A percentile compares a stretch with the other conserved stretches of the same genome.
Evolutionary conservation across 2,329 filamentous ascomycete species (phyloP).

Genomic region (Penicillium polonicum): DNA sequence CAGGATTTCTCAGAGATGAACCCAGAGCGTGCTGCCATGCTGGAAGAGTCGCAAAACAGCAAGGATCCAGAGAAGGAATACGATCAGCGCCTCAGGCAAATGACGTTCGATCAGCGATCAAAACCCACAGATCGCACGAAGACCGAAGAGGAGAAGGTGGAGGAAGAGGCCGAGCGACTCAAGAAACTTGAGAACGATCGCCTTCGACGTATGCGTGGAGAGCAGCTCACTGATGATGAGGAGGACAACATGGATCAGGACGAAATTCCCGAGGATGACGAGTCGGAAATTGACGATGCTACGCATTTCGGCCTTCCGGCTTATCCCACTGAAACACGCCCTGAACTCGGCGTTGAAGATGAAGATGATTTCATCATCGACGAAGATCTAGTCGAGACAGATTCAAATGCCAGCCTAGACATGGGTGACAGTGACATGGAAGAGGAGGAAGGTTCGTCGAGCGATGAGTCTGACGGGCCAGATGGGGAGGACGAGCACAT

Average conservation of each 20-base stretch:
- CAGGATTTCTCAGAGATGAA: conserved; percentile 55
- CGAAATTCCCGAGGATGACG: conserved; percentile 34
- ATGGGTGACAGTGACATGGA: conserved; percentile 48
- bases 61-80: conserved; percentile 79
- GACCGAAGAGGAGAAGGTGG: conserved; percentile 80
- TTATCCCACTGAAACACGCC: conserved; percentile 36
- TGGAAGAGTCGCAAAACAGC: conserved; percentile 63
- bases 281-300: conserved; percentile 55
- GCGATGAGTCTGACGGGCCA: conserved; percentile 42
- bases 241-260: conserved; percentile 40
- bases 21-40: conserved; percentile 61
- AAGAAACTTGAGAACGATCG: conserved; percentile 81
- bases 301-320: conserved; percentile 63
- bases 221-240: conserved; percentile 64
- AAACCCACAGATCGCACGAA: conserved; percentile 84
- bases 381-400: conserved; percentile 80
- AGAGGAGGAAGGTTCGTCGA: conserved; percentile 57
- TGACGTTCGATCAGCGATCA: conserved; percentile 81
- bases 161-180: conserved; percentile 73
- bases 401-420: conserved; percentile 56
- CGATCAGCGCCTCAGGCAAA: conserved; percentile 75
- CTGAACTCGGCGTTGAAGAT: conserved; percentile 72
- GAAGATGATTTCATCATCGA: conserved; percentile 94
- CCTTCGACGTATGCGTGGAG: conserved; percentile 81
- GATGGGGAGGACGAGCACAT: conserved; percentile 68